Evolutionary conservation across 2,329 filamentous ascomycete genomes (phyloP), one percentile per base, ranked within the genome.

Genomic region (Drechslerella coelobrocha): DNA sequence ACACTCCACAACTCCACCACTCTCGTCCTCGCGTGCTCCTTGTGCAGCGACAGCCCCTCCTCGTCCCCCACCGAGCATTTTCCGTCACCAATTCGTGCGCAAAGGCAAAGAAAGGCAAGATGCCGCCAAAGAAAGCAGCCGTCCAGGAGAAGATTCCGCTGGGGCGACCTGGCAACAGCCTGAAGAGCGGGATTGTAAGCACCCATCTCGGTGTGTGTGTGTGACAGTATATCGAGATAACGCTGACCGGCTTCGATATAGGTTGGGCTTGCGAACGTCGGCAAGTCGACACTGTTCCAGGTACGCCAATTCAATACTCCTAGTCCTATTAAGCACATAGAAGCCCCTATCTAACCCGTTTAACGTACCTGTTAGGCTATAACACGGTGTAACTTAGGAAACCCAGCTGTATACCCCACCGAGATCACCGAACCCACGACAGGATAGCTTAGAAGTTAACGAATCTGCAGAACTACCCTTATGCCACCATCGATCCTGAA

Each of bases 271-370:
- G 94, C 94, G 81, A 99, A 99, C 81, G 95, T 99, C 77, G 94
- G 94, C 81, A 99, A 99, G 84, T 99, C 94, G 75, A 99, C 95
- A 31, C 88, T 99, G 77, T 99, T 99, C 87, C 95, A 99, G 84
- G 66, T 71, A 54, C 37, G 19, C 34, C n/a, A 6, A 14, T 31
- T 31, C 29, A 23, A 34, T 24, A 39, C 10, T 19, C 43, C n/a
- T n/a, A n/a, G n/a, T n/a, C n/a, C n/a, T n/a, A n/a, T n/a, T n/a
- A n/a, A n/a, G n/a, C n/a, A n/a, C n/a, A n/a, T n/a, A n/a, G n/a
- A n/a, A n/a, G n/a, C n/a, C n/a, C n/a, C n/a, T n/a, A n/a, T n/a
- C n/a, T n/a, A n/a, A n/a, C n/a, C 5, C 6, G 43, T 48, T 2
- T 39, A 3, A 39, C 17, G 3, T 14, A 39, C 12, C 17, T 6